Evolutionary conservation across 805 yeast species (phyloP), one percentile per base, ranked within the genome.

Genomic region (Isabelozyma rhagii): DNA sequence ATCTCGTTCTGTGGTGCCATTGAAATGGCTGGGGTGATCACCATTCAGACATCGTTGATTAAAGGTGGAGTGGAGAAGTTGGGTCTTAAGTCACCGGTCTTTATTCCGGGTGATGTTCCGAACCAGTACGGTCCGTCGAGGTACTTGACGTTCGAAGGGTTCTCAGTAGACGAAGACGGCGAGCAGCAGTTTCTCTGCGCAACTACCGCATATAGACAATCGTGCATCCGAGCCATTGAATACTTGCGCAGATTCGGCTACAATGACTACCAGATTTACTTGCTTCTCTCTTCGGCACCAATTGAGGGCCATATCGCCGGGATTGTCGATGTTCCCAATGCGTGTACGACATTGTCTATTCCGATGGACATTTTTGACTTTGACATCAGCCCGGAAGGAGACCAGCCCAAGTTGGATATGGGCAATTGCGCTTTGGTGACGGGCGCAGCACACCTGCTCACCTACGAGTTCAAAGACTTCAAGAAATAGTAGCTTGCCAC

Each of bases 1-100:
- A 75, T 78, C 45, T 72, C 81, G 8, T 78, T 78, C 55, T 78
- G 82, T 58, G 82, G 82, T 29, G 82, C 80, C 11, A 77, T 78
- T 55, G 82, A 78, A 56, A 77, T 77, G 81, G 68, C 78, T 14
- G 82, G 82, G 8, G 60, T 66, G 44, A 69, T 78, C 51, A 77
- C 81, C 6, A 54, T 78, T 51, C 66, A 73, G 51, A 67, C 72
- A 40, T 55, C 67, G 2, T 62, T 78, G 41, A 65, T 78, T 50
- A 75, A 75, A 50, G 61, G 63, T 49, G 82, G 82, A 8, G 66
- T 78, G 60, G 55, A 61, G 44, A 62, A 65, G 44, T 56, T 78
- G 52, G 60, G 63, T 47, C 64, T 78, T 71, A 71, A 69, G 51
- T 64, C 71, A 27, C 82, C 82, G 43, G 68, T 78, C 71, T 78